Evolutionary conservation across 768 basidiomycete species (phyloP).

Genomic region (Leccinum subgranulosum): DNA sequence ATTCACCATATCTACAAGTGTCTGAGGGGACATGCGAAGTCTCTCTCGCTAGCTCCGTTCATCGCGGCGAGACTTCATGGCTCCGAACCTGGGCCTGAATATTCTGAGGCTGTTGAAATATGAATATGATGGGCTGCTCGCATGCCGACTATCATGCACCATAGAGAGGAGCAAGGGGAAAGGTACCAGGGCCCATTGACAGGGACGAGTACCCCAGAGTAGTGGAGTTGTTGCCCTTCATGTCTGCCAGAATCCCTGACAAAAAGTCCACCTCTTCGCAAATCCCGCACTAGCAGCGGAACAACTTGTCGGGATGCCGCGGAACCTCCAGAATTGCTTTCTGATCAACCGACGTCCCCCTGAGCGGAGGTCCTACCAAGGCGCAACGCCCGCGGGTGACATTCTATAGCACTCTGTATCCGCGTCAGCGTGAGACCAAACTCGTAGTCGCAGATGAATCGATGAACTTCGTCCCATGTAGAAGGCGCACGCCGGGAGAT

Average conservation of each 20-base stretch:
- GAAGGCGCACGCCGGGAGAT: background rate
- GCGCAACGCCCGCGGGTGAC: conserved; percentile 21
- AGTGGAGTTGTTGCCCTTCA: background rate
- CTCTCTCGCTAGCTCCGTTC: background rate
- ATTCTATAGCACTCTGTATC: background rate
- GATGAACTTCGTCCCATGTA: background rate
- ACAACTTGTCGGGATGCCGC: background rate
- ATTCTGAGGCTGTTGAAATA: background rate
- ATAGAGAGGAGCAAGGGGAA: background rate
- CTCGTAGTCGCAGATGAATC: background rate
- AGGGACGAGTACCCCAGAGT: background rate
- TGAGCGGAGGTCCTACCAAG: background rate
- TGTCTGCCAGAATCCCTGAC: background rate
- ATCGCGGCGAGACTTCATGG: background rate
- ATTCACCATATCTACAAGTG: background rate
- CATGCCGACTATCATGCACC: background rate
- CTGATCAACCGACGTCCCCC: background rate
- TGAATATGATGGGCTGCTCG: background rate
- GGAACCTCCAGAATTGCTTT: background rate
- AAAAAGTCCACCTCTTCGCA: background rate
- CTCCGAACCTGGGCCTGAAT: background rate
- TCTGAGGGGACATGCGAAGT: background rate
- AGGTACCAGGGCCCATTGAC: background rate
- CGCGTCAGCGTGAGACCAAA: background rate
- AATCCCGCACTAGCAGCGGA: conserved; percentile 1